A percentile compares a stretch with the other conserved stretches of the same genome.
Evolutionary conservation across 2,329 filamentous ascomycete species (phyloP).

Genomic region (Penicillium psychrosexuale): DNA sequence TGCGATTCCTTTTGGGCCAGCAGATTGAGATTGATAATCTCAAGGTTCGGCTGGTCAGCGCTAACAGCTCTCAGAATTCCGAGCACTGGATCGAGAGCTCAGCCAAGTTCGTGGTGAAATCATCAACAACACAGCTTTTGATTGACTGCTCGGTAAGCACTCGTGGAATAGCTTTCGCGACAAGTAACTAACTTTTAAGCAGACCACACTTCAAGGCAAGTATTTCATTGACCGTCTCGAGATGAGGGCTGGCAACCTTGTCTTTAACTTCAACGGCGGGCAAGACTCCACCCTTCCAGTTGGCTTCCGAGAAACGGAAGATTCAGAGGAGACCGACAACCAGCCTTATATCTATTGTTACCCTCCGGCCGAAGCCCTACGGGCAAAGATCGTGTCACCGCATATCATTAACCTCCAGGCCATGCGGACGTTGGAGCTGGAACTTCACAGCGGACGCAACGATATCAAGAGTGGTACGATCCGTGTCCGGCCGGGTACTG

Average conservation of each 20-base stretch:
- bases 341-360: conserved; percentile 68
- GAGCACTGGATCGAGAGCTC: conserved; percentile 65
- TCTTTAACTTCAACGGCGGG: conserved; percentile 35
- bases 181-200: conserved; percentile 3
- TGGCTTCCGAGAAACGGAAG: conserved; percentile 37
- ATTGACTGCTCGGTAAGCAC: conserved; percentile 48
- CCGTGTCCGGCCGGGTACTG: conserved; percentile 57
- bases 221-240: conserved; percentile 73
- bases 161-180: not conserved
- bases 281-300: conserved; percentile 31
- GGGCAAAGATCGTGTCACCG: conserved; percentile 64
- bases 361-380: conserved; percentile 65
- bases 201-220: conserved; percentile 56
- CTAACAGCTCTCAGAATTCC: conserved; percentile 48
- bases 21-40: conserved; percentile 64
- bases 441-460: conserved; percentile 73
- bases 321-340: conserved; percentile 44
- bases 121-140: conserved; percentile 54
- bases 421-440: conserved; percentile 72
- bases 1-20: conserved; percentile 71
- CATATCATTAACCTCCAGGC: conserved; percentile 75
- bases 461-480: conserved; percentile 51
- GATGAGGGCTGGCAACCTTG: conserved; percentile 47
- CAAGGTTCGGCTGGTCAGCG: conserved; percentile 61
- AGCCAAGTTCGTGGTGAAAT: conserved; percentile 49